phyloP scores from a whole-genome alignment of 306 rosid species.

The Medicago ruthenica region DNA sequence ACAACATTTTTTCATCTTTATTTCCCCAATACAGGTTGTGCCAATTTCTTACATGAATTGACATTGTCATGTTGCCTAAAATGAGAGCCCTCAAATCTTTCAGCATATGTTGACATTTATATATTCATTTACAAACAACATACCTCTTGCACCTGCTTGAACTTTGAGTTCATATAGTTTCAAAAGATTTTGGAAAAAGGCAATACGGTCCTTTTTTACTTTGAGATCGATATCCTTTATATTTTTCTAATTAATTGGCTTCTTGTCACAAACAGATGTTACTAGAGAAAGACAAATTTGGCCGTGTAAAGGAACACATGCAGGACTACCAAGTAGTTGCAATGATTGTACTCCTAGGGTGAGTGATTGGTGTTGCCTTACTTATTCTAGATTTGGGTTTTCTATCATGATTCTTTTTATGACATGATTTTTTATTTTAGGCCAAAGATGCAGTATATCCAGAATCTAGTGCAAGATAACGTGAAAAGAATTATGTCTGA shows the following conservation, averaged over 20 bases:
- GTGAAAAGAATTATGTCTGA: constrained; percentile 75
- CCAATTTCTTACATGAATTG: too few species aligned
- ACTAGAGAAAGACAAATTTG: constrained; percentile 64
- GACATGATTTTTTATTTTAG: constrained; percentile 44
- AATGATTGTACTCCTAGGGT: constrained; percentile 89
- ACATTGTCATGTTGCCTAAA: too few species aligned
- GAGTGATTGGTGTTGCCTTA: constrained; percentile 34
- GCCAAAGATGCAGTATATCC: constrained; percentile 81
- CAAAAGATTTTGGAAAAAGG: not conserved
- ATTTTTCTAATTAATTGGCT: constrained; percentile 32
- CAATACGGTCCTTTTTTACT: not conserved
- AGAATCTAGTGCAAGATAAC: constrained; percentile 60
- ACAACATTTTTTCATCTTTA: too few species aligned
- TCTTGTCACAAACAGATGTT: constrained; percentile 56
- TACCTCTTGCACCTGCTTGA: not conserved
- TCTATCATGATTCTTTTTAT: constrained; percentile 16
- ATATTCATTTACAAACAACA: not conserved
- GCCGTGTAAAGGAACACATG: constrained; percentile 66
- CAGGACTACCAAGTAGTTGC: constrained; percentile 85
- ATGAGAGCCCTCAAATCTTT: too few species aligned
- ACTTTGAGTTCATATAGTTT: not conserved
- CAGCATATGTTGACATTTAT: too few species aligned
- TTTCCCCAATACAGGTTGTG: too few species aligned
- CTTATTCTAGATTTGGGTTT: constrained; percentile 24
- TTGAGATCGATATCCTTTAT: not conserved